Evolutionary conservation across 805 yeast genomes (phyloP), one percentile per base, ranked within the genome.

Genomic region (Yamadazyma ubonensis): DNA sequence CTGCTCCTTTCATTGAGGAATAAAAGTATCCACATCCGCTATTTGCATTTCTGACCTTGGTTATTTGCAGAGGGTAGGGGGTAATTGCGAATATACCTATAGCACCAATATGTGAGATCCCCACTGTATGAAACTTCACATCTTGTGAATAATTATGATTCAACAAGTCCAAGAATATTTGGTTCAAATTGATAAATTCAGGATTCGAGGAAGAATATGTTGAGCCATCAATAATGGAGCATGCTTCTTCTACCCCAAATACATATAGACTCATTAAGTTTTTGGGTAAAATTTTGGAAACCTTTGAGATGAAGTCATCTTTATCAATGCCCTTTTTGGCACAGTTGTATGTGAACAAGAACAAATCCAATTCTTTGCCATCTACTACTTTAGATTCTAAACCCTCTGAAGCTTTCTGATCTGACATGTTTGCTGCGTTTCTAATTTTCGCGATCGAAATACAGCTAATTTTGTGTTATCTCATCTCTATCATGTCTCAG

Each of bases 1-100:
- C 80, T 0, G 80, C 90, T 0, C 96, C 96, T 57, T 90, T 90
- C 51, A 86, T 56, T 39, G 81, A 76, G 0, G 91, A 78, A 42
- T 70, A 65, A 6, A 72, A 67, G 39, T 66, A 55, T 2, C 96
- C 96, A 45, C 80, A 67, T 12, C 76, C 71, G 14, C 63, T 65
- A 8, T 53, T 55, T 2, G 70, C 70, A 10, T 42, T 49, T 10
- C 50, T 45, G 11, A 63, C 38, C 32, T 51, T 44, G 18, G 52
- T 32, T 16, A 67, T 52, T 39, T 58, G 60, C 64, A 59, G 61
- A 14, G 59, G 49, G 46, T 50, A 63, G n/a, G 75, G 73, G 8
- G 75, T 66, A 9, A 82, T 57, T 2, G 79, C 57, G 2, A 82
- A 55, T 3, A 78, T 37, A 0, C 83, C 87, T 31, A 77, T 67